Conservation (phyloP, 2,329 filamentous ascomycete species). For the Ceratocystis smalleyi region DNA sequence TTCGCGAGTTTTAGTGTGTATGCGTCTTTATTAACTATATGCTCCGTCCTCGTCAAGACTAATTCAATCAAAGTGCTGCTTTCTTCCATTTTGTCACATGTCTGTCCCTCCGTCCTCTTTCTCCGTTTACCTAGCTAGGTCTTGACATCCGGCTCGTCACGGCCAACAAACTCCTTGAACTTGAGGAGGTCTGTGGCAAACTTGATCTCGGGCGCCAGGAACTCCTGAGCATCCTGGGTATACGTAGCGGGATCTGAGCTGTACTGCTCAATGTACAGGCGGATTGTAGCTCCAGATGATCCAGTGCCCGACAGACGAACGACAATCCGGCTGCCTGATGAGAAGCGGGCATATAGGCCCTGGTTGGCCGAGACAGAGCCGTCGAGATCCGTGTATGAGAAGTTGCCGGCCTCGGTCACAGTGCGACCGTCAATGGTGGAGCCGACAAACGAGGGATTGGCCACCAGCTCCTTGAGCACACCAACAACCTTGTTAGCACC, state of each 20-base stretch:
- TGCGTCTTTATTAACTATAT: background rate
- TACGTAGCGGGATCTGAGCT: slow-evolving; percentile 67
- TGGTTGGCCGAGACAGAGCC: slow-evolving; percentile 92
- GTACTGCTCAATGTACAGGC: slow-evolving; percentile 94
- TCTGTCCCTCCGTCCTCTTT: background rate
- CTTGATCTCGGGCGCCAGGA: slow-evolving; percentile 77
- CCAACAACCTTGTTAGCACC: slow-evolving; percentile 82
- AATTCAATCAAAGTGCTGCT: slow-evolving; percentile 33
- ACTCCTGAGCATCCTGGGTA: slow-evolving; percentile 74
- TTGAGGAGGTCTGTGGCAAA: slow-evolving; percentile 74
- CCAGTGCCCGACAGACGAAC: slow-evolving; percentile 91
- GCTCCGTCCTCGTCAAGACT: background rate
- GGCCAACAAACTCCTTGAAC: slow-evolving; percentile 84
- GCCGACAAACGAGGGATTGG: slow-evolving; percentile 58
- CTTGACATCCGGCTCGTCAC: slow-evolving; percentile 90
- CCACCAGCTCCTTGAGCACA: slow-evolving; percentile 64
- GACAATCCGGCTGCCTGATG: slow-evolving; percentile 85
- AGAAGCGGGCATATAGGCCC: slow-evolving; percentile 87
- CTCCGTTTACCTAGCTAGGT: slow-evolving; percentile 39
- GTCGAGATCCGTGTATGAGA: slow-evolving; percentile 97
- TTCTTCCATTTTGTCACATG: background rate
- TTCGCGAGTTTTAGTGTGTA: too few relatives aligned
- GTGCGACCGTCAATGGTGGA: slow-evolving; percentile 68
- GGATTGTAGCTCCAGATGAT: slow-evolving; percentile 87
- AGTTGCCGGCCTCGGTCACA: slow-evolving; percentile 82